phyloP scores from a whole-genome alignment of 768 basidiomycete genomes.

The Galerina sulciceps region DNA sequence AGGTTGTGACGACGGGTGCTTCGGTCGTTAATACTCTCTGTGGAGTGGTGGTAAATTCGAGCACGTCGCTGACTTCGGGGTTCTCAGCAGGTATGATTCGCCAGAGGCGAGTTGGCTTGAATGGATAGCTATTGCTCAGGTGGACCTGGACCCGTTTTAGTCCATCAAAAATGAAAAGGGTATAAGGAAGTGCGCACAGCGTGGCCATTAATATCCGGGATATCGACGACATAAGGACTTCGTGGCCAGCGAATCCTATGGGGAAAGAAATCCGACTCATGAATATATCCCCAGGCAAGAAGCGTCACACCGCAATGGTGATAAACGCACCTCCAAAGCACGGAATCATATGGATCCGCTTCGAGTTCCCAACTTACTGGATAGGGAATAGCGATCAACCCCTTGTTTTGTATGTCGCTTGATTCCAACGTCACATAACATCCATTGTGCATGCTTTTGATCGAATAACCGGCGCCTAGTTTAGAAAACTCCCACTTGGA shows the following conservation, averaged over 20 bases:
- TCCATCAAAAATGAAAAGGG: neutral
- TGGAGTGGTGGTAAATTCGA: constrained; percentile 2
- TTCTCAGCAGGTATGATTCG: constrained; percentile 16
- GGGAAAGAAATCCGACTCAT: too few relatives aligned
- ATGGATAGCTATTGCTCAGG: constrained; percentile 19
- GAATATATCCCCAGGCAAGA: too few relatives aligned
- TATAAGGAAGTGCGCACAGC: constrained; percentile 2
- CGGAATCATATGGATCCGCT: constrained; percentile 20
- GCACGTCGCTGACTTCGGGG: neutral
- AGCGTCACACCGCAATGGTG: neutral
- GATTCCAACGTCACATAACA: constrained; percentile 32
- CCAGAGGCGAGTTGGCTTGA: constrained; percentile 23
- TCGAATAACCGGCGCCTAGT: constrained; percentile 35
- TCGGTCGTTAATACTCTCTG: neutral
- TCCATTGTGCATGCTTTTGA: constrained; percentile 26
- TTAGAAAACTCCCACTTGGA: constrained; percentile 33
- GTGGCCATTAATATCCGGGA: constrained; percentile 13
- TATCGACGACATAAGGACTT: constrained; percentile 23
- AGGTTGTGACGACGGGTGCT: constrained; percentile 13
- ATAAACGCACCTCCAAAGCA: constrained; percentile 22
- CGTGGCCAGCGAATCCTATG: constrained; percentile 31
- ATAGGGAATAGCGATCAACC: constrained; percentile 28
- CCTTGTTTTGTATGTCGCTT: constrained; percentile 19
- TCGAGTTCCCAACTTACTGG: constrained; percentile 37
- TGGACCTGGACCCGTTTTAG: constrained; percentile 16